Evolutionary conservation across 1,284 basidiomycete species (phyloP).

Genomic region (Ceratobasidium sp.): DNA sequence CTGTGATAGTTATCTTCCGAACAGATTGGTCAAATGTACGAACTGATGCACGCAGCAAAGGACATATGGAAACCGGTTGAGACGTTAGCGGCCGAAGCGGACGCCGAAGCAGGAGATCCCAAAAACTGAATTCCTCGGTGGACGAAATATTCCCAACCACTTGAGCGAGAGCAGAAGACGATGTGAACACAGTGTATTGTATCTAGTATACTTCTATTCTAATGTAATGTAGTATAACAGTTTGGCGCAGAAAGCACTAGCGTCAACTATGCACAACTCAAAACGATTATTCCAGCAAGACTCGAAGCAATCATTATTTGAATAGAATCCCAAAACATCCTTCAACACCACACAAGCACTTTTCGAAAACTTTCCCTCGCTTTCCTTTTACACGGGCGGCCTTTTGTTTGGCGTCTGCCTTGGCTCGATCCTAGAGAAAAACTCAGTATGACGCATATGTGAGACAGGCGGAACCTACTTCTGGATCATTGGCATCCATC

Average conservation of each 20-base stretch:
- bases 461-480: slow-evolving; percentile 36
- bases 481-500: slow-evolving; percentile 55
- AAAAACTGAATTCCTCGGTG: background rate
- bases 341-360: slow-evolving; percentile 22
- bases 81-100: slow-evolving; percentile 20
- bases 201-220: no score
- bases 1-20: slow-evolving; percentile 79
- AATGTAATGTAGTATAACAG: no score
- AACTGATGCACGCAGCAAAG: slow-evolving; percentile 89
- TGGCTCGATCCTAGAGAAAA: slow-evolving; percentile 1
- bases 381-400: background rate
- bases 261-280: no score
- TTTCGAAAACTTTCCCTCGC: slow-evolving; percentile 28
- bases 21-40: slow-evolving; percentile 89
- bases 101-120: background rate
- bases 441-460: background rate
- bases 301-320: background rate
- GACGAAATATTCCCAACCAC: no score
- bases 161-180: no score
- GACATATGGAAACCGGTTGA: slow-evolving; percentile 76
- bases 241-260: no score
- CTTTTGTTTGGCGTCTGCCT: slow-evolving; percentile 9
- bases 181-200: no score
- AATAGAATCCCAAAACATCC: slow-evolving; percentile 31
- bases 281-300: no score